These are phyloP conservation scores for Aspergillus amoenus DNA, from an alignment of 2,329 filamentous ascomycete species.

Conservation along the genomic window DNA sequence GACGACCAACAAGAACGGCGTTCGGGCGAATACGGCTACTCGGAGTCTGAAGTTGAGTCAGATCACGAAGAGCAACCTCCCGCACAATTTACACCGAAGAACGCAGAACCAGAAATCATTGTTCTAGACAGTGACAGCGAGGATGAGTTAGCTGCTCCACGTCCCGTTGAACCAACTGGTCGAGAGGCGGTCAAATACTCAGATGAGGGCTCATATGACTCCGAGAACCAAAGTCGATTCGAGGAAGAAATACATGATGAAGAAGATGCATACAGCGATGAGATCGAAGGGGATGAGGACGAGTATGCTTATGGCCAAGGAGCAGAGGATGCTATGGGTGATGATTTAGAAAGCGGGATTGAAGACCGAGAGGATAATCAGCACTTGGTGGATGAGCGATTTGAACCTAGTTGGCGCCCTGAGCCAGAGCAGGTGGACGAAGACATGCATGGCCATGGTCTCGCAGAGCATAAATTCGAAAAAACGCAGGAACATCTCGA, in stretches of 20 bases:
- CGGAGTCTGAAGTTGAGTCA: constrained; percentile 21
- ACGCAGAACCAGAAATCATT: constrained; percentile 36
- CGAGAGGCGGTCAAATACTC: constrained; percentile 1
- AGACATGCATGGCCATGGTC: not conserved
- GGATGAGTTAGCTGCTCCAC: constrained; percentile 28
- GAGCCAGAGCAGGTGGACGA: not conserved
- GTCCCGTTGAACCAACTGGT: not conserved
- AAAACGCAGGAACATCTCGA: not conserved
- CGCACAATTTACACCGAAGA: constrained; percentile 12
- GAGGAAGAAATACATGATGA: not conserved
- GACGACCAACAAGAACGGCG: constrained; percentile 18
- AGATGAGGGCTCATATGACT: constrained; percentile 5
- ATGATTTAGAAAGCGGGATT: not conserved
- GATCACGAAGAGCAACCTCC: constrained; percentile 7
- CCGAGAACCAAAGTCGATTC: not conserved
- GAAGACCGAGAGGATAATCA: not conserved
- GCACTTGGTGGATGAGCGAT: not conserved
- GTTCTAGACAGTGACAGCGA: constrained; percentile 45
- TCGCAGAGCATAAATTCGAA: not conserved
- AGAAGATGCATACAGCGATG: not conserved
- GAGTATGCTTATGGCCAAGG: not conserved
- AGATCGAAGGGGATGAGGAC: not conserved
- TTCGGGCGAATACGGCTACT: constrained; percentile 18
- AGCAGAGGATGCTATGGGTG: not conserved
- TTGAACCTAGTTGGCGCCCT: not conserved